These are phyloP conservation scores for Pichia phayaonensis DNA, from an alignment of 805 yeast genomes.

Conservation along the genomic window DNA sequence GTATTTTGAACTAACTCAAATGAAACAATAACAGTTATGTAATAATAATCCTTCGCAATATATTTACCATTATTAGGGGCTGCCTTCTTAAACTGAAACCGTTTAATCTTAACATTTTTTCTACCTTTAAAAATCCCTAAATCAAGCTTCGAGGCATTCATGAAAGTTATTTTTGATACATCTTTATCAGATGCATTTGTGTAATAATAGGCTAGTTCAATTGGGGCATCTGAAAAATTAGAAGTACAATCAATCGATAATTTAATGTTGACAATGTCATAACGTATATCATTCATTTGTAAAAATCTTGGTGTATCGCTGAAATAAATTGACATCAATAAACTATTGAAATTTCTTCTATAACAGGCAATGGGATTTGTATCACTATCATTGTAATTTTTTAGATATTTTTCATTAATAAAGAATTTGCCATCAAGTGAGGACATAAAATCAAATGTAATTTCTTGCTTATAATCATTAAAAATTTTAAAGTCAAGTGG, in stretches of 20 bases:
- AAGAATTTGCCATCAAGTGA: slow-evolving; percentile 17
- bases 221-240: slow-evolving; percentile 11
- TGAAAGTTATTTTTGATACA: not conserved
- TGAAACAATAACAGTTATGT: slow-evolving; percentile 18
- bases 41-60: slow-evolving; percentile 38
- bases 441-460: slow-evolving; percentile 1
- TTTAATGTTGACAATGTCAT: slow-evolving; percentile 6
- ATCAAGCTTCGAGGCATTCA: not conserved
- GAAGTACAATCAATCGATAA: slow-evolving; percentile 10
- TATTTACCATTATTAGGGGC: slow-evolving; percentile 46
- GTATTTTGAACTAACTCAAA: slow-evolving; percentile 5
- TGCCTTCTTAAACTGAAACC: slow-evolving; percentile 42
- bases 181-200: not conserved
- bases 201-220: slow-evolving; percentile 7
- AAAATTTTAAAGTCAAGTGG: not conserved
- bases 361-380: slow-evolving; percentile 17
- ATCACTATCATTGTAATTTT: not conserved
- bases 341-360: slow-evolving; percentile 15
- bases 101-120: slow-evolving; percentile 23
- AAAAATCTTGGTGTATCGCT: slow-evolving; percentile 6
- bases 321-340: slow-evolving; percentile 9
- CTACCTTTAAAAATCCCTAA: slow-evolving; percentile 1
- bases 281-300: not conserved
- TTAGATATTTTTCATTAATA: slow-evolving; percentile 12
- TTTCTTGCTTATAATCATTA: not conserved